A percentile compares a stretch with the other conserved stretches of the same genome.
Conservation (phyloP, 805 yeast genomes). For the Clavispora vitiphila region DNA sequence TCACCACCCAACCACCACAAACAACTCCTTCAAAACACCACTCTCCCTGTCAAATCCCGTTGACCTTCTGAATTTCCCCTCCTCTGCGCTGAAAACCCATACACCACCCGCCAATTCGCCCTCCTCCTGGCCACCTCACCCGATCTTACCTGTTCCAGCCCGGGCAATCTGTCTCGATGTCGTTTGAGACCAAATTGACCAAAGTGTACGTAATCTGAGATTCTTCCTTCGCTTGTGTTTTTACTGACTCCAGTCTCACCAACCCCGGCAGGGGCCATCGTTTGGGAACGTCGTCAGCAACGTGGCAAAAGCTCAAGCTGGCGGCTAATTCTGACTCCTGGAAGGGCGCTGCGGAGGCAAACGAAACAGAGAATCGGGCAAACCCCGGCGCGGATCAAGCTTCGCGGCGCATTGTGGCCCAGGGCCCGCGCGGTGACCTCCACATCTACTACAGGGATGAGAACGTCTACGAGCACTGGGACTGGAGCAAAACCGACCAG, state of each 20-base stretch:
- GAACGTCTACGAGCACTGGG: constrained; percentile 29
- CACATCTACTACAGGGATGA: constrained; percentile 19
- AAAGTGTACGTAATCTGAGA: constrained; percentile 2
- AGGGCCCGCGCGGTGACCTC: constrained; percentile 31
- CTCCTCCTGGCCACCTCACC: neutral
- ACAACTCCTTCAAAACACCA: no score
- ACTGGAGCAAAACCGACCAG: constrained; percentile 17
- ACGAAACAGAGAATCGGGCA: neutral
- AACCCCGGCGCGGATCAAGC: neutral
- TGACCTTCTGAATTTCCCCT: neutral
- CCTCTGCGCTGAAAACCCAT: no score
- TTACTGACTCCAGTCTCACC: constrained; percentile 20
- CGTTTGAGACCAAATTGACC: neutral
- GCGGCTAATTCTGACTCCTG: constrained; percentile 17
- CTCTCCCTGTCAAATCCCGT: no score
- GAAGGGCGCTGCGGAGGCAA: neutral
- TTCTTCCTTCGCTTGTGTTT: neutral
- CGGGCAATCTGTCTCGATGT: neutral
- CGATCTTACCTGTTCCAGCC: neutral
- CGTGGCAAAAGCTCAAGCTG: constrained; percentile 39
- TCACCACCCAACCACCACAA: neutral
- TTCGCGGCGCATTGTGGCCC: constrained; percentile 15
- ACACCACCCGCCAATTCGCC: neutral
- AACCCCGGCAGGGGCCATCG: constrained; percentile 32
- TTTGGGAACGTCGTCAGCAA: constrained; percentile 37